phyloP scores from a whole-genome alignment of 1,139 yeast species.

The Magnusiomyces tetraspermus region DNA sequence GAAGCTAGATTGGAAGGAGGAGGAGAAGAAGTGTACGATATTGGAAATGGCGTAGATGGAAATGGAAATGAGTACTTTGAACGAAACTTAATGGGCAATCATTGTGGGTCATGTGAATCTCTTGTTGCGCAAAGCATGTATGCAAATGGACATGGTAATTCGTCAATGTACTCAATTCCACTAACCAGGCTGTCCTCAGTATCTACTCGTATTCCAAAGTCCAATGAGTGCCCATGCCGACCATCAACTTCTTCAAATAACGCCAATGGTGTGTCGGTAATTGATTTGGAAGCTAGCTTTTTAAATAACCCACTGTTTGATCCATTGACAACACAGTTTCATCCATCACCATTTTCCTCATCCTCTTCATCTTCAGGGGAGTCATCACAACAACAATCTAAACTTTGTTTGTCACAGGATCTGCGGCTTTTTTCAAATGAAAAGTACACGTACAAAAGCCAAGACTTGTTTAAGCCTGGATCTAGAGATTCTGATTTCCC shows the following conservation, averaged over 20 bases:
- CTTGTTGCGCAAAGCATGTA: not conserved
- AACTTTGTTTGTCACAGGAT: not conserved
- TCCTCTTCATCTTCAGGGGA: not conserved
- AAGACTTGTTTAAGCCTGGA: not conserved
- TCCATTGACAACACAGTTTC: not conserved
- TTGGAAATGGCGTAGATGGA: not conserved
- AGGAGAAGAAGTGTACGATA: not conserved
- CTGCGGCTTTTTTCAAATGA: not conserved
- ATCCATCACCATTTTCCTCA: not conserved
- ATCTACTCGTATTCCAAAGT: not conserved
- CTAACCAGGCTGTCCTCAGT: not conserved
- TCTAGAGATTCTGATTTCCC: conserved; percentile 3
- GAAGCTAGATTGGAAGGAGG: not conserved
- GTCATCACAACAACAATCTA: too few species aligned
- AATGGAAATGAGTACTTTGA: not conserved
- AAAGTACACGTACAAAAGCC: not conserved
- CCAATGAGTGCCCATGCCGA: not conserved
- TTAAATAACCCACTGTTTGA: not conserved
- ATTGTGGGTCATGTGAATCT: not conserved
- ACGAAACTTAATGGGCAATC: not conserved
- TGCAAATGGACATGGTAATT: not conserved
- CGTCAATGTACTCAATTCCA: not conserved
- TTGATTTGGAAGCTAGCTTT: not conserved
- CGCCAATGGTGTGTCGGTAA: too few species aligned
- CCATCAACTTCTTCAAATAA: not conserved